Conservation (phyloP, 495 filamentous ascomycete species). For the Podospora sp. region DNA sequence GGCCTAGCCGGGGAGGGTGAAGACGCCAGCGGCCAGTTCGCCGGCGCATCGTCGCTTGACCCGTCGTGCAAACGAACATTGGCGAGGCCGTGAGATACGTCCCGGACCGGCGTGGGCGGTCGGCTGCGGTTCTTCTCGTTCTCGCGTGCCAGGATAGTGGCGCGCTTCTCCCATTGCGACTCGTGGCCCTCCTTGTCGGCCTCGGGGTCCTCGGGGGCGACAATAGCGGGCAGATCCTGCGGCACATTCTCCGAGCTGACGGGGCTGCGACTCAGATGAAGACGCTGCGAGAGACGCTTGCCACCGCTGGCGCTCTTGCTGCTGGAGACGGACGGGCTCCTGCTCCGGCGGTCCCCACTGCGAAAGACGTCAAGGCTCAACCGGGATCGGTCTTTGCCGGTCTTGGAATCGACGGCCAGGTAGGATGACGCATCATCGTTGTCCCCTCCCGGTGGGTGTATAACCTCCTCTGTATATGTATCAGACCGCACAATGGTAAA, state of each 20-base stretch:
- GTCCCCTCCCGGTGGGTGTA: constrained; percentile 60
- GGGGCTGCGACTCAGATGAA: constrained; percentile 65
- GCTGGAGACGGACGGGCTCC: constrained; percentile 49
- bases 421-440: constrained; percentile 31
- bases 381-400: constrained; percentile 25
- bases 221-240: constrained; percentile 73
- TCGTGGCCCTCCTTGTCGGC: constrained; percentile 44
- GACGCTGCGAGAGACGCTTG: constrained; percentile 65
- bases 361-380: constrained; percentile 37
- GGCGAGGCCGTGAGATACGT: constrained; percentile 28
- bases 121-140: constrained; percentile 57
- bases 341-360: constrained; percentile 48
- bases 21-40: constrained; percentile 12
- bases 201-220: constrained; percentile 49
- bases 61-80: constrained; percentile 31
- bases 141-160: constrained; percentile 76
- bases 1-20: constrained; percentile 25
- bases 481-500: constrained; percentile 86
- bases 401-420: constrained; percentile 39
- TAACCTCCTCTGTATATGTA: constrained; percentile 76
- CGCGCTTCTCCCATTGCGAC: constrained; percentile 80
- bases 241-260: constrained; percentile 76
- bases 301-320: constrained; percentile 39
- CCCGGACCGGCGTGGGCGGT: constrained; percentile 35
- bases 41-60: constrained; percentile 19